Percentiles rank a stretch among this genome's conserved stretches.
Conservation (phyloP, 192 early-diverging fungal species). For the Lunasporangiospora selenospora region DNA sequence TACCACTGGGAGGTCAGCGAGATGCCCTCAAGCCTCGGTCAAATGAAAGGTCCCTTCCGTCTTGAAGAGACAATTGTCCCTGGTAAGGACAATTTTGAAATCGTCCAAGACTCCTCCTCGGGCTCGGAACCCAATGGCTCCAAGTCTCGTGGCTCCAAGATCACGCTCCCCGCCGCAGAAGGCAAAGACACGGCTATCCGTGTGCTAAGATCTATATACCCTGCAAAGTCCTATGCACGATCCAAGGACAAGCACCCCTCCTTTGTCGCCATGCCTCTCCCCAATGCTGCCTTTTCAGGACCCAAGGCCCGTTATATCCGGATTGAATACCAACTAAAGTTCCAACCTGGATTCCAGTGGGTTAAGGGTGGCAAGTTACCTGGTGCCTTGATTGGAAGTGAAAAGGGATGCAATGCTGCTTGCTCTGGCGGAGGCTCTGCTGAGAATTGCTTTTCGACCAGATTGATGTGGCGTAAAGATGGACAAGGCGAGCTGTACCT, state of each 20-base stretch:
- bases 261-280: slow-evolving; percentile 17
- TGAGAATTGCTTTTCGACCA: slow-evolving; percentile 59
- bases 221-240: slow-evolving; percentile 20
- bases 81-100: slow-evolving; percentile 21
- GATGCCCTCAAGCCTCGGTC: slow-evolving; percentile 6
- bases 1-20: slow-evolving; percentile 13
- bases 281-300: slow-evolving; percentile 15
- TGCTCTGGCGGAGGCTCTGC: slow-evolving; percentile 56
- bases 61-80: neutral
- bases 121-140: neutral
- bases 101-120: slow-evolving; percentile 7
- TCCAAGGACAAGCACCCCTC: slow-evolving; percentile 14
- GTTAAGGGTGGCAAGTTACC: slow-evolving; percentile 66
- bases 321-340: slow-evolving; percentile 55
- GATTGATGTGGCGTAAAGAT: slow-evolving; percentile 56
- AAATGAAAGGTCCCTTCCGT: slow-evolving; percentile 10
- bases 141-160: neutral
- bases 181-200: neutral
- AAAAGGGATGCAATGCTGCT: slow-evolving; percentile 49
- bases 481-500: slow-evolving; percentile 63
- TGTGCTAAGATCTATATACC: slow-evolving; percentile 35
- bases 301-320: slow-evolving; percentile 21
- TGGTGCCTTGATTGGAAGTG: slow-evolving; percentile 56
- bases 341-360: slow-evolving; percentile 58
- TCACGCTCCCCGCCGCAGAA: neutral